A percentile compares a stretch with the other conserved stretches of the same genome.
phyloP scores from a whole-genome alignment of 805 yeast species.

The Saturnispora dispora region DNA sequence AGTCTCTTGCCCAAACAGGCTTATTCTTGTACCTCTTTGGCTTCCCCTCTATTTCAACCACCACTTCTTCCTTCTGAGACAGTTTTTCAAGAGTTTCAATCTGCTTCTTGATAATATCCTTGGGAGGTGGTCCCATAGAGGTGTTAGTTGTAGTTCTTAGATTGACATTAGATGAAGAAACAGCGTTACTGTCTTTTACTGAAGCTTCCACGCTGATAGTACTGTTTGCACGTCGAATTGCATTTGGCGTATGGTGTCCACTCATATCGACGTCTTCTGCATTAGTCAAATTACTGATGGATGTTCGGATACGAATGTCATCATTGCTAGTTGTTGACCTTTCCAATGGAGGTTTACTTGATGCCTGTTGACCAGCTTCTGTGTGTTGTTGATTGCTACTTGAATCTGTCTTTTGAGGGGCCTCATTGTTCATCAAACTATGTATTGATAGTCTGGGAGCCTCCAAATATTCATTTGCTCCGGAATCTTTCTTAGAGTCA shows the following conservation, averaged over 20 bases:
- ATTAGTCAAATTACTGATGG: slow-evolving; percentile 33
- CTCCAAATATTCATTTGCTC: neutral
- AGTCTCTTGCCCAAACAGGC: slow-evolving; percentile 81
- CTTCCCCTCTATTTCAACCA: slow-evolving; percentile 27
- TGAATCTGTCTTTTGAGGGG: neutral
- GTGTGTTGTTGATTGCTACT: neutral
- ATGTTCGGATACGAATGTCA: slow-evolving; percentile 17
- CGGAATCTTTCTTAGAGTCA: slow-evolving; percentile 11
- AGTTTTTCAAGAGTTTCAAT: slow-evolving; percentile 21
- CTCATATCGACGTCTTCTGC: slow-evolving; percentile 36
- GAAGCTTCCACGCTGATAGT: neutral
- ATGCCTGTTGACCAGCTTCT: neutral
- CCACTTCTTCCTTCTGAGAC: slow-evolving; percentile 21
- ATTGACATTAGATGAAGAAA: neutral
- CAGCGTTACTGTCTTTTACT: neutral
- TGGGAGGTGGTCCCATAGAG: neutral
- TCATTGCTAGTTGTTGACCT: neutral
- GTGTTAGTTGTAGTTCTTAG: neutral
- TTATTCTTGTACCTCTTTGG: slow-evolving; percentile 56
- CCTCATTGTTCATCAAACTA: slow-evolving; percentile 24
- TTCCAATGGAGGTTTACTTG: neutral
- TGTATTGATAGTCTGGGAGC: slow-evolving; percentile 25
- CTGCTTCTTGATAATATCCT: slow-evolving; percentile 17
- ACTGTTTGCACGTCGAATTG: slow-evolving; percentile 12
- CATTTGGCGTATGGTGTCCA: slow-evolving; percentile 32